A percentile compares a stretch with the other conserved stretches of the same genome.
Conservation (phyloP, 345 rosid genomes). For the Eucalyptus marginata region DNA sequence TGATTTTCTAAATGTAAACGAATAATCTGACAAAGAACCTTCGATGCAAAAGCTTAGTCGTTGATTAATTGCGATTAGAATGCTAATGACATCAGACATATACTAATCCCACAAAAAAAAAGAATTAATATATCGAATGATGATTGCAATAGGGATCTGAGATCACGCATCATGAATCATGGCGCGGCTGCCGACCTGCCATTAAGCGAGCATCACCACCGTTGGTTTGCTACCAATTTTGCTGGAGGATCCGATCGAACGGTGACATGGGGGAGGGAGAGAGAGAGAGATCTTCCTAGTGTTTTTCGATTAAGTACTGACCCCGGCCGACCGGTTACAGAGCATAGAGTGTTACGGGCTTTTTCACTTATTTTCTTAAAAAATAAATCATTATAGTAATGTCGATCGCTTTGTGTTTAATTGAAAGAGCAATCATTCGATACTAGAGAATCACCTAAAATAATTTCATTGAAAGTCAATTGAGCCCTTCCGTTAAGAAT, state of each 20-base stretch:
- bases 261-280: background rate
- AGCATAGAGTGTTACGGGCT: background rate
- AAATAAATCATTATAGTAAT: background rate
- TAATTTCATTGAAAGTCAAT: background rate
- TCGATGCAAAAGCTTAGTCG: background rate
- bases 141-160: background rate
- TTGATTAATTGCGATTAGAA: background rate
- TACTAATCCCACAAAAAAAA: background rate
- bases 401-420: rapidly evolving
- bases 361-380: background rate
- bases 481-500: background rate
- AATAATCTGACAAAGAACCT: background rate
- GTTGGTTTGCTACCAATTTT: background rate
- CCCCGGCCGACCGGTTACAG: background rate
- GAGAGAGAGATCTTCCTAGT: background rate
- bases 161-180: background rate
- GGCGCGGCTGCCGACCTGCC: background rate
- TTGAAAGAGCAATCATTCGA: background rate
- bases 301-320: background rate
- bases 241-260: background rate
- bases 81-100: background rate
- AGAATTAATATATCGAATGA: background rate
- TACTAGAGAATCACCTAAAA: background rate
- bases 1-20: background rate
- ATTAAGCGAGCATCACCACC: background rate